Base-by-base conservation (phyloP, 2,329 filamentous ascomycete genomes). In the Paracamarosporium sp. region DNA sequence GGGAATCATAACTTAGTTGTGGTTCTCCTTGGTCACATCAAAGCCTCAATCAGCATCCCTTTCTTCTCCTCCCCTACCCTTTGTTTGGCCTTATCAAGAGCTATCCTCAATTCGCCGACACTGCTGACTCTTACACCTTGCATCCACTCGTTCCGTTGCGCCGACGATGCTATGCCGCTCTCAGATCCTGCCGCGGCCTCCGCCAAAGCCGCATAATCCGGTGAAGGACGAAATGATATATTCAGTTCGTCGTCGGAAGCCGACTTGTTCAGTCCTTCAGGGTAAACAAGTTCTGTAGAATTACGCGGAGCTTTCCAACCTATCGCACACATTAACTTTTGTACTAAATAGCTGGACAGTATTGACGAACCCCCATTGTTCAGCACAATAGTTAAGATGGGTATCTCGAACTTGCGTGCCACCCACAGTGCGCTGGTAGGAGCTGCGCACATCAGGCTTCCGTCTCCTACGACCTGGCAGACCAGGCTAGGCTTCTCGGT, bases 191-290 rank as follows among this genome's bases (percentile, higher is more conserved):
- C 82, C 0, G 86, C 85, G 1, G 85, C 86, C 75, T 86, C 85
- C 20, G 85, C 86, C 48, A 88, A 86, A 35, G 84, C 85, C 0
- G 83, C 72, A 64, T 86, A 88, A 69, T 88, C 84, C 0, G 86
- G 86, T 4, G 79, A 77, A 0, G 86, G 86, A 25, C 81, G 78
- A 59, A 88, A 87, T 1, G 83, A 85, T 61, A 88, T 87, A 66
- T 87, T 87, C 62, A 87, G 82, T 68, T 88, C 86, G 56, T 86
- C 84, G 68, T 87, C 87, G n/a, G 79, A 82, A 0, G 83, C 83
- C 64, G 73, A 78, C 25, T 85, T 82, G 1, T 82, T 85, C 2
- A 82, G 69, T 0, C 85, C 86, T 4, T 87, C 76, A 0, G 86
- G 85, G 60, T 88, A 85, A 0, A 88, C 85, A 12, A 88, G 78